Percentiles rank a stretch among this genome's conserved stretches.
phyloP scores from a whole-genome alignment of 306 rosid genomes.

The Senna siamea region DNA sequence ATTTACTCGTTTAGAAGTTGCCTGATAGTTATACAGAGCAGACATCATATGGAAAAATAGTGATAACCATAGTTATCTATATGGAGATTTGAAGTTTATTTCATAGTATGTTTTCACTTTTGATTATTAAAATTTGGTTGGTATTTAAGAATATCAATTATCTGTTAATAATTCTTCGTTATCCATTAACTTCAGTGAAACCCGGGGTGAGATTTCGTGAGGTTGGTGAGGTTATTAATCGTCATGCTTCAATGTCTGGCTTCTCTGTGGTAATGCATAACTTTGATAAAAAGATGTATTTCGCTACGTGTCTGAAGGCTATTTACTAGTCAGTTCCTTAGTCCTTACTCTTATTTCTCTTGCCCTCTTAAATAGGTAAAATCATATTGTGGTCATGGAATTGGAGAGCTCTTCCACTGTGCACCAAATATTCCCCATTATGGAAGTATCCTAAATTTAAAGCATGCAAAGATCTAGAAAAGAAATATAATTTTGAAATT shows the following conservation, averaged over 20 bases:
- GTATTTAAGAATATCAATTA: constrained; percentile 25
- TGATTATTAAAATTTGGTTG: neutral
- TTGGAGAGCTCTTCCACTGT: constrained; percentile 97
- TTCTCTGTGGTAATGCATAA: constrained; percentile 81
- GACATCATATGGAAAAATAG: constrained; percentile 1
- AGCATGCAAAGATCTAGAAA: neutral
- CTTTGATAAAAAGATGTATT: neutral
- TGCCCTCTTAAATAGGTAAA: constrained; percentile 57
- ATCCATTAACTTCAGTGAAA: constrained; percentile 61
- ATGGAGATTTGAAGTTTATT: constrained; percentile 5
- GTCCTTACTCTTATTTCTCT: constrained; percentile 27
- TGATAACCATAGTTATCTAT: neutral
- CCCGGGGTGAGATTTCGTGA: constrained; percentile 96
- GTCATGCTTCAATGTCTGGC: constrained; percentile 82
- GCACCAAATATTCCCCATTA: constrained; percentile 96
- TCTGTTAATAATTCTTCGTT: constrained; percentile 33
- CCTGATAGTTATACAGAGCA: neutral
- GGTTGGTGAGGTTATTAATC: constrained; percentile 88
- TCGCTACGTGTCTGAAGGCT: constrained; percentile 7
- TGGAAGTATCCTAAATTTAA: constrained; percentile 63
- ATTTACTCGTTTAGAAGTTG: neutral
- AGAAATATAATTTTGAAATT: neutral
- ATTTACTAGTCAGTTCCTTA: neutral
- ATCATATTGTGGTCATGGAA: constrained; percentile 92
- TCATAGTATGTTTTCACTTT: constrained; percentile 1